phyloP scores from a whole-genome alignment of 345 rosid species.

The Lepidium aucheri region DNA sequence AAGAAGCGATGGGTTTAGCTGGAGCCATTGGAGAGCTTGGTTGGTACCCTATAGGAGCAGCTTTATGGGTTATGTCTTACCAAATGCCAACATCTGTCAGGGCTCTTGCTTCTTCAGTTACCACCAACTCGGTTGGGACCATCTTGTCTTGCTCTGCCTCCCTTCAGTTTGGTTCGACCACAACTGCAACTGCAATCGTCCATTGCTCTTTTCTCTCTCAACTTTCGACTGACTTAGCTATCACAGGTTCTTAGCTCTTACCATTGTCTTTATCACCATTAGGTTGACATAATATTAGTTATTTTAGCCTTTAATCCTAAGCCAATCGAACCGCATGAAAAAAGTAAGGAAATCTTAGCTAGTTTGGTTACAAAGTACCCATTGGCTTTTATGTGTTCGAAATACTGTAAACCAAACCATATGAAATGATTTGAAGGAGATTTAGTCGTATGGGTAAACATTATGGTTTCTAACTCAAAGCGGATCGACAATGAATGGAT shows the following conservation, averaged over 20 bases:
- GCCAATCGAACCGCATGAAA: background rate
- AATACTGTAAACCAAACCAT: background rate
- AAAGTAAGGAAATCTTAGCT: background rate
- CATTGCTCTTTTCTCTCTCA: conserved; percentile 62
- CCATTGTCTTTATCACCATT: background rate
- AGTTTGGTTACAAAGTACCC: background rate
- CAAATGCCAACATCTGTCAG: conserved; percentile 40
- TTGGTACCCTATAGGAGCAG: conserved; percentile 61
- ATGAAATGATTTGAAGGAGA: background rate
- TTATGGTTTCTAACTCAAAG: no score
- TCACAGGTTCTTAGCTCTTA: conserved; percentile 26
- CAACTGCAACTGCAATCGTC: conserved; percentile 28
- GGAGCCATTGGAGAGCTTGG: conserved; percentile 67
- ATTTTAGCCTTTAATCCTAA: background rate
- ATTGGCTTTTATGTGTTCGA: background rate
- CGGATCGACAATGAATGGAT: no score
- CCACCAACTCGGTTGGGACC: conserved; percentile 44
- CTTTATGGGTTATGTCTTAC: conserved; percentile 52
- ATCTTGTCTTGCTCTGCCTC: conserved; percentile 56
- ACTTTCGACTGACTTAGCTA: conserved; percentile 39
- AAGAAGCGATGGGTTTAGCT: conserved; percentile 40
- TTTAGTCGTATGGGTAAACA: background rate
- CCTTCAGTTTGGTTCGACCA: conserved; percentile 33
- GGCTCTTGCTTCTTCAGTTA: conserved; percentile 40
- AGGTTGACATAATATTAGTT: background rate